phyloP scores from a whole-genome alignment of 2,329 filamentous ascomycete genomes.

The Aspergillus versicolor region DNA sequence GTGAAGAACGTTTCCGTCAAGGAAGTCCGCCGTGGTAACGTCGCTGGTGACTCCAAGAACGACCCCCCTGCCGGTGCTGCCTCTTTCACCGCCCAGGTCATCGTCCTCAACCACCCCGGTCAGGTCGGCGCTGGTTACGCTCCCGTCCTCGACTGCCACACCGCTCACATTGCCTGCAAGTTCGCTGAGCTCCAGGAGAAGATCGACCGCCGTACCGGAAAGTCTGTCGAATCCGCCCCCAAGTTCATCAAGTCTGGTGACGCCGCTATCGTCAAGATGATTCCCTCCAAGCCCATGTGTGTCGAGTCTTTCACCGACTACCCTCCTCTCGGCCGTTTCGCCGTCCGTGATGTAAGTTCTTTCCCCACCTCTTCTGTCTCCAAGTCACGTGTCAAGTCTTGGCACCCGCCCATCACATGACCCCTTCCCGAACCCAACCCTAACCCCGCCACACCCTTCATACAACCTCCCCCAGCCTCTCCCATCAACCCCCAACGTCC shows the following conservation, averaged over 20 bases:
- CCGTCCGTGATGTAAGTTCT: conserved; percentile 79
- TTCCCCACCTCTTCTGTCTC: conserved; percentile 32
- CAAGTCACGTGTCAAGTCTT: not conserved
- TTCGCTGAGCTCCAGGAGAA: conserved; percentile 99
- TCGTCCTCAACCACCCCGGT: conserved; percentile 99
- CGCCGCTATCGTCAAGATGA: conserved; percentile 99
- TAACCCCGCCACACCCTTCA: no score
- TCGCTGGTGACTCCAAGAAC: conserved; percentile 99
- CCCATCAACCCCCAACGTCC: no score
- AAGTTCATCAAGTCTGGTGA: conserved; percentile 99
- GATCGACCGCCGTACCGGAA: conserved; percentile 99
- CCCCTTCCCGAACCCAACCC: no score
- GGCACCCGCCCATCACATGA: no score
- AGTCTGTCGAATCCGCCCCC: conserved; percentile 84
- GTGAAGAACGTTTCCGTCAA: conserved; percentile 99
- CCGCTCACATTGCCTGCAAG: conserved; percentile 99
- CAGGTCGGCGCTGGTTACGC: conserved; percentile 99
- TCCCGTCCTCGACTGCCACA: conserved; percentile 99
- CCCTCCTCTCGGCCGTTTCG: conserved; percentile 99
- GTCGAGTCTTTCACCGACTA: conserved; percentile 99
- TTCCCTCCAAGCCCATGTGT: conserved; percentile 99
- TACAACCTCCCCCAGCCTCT: no score
- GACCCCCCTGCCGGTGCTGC: conserved; percentile 87
- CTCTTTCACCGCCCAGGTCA: conserved; percentile 99
- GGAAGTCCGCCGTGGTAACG: conserved; percentile 99